These are phyloP conservation scores for Aspergillus sclerotialis DNA, from an alignment of 2,329 filamentous ascomycete genomes.

Conservation along the genomic window DNA sequence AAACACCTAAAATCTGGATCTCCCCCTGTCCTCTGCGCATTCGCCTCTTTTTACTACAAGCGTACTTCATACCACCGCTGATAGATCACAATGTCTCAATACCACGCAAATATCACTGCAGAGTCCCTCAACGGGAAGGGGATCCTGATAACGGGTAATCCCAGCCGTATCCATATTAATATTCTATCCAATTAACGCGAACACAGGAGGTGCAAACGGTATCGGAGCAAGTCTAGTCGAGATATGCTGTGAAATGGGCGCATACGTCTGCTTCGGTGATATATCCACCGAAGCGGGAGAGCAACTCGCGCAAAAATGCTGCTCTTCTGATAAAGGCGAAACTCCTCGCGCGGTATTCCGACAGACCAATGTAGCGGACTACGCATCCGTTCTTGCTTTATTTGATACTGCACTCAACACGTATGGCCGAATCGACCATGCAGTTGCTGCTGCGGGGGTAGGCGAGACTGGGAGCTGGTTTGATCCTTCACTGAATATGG, in stretches of 20 bases:
- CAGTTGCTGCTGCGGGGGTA: conserved; percentile 43
- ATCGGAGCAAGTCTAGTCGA: conserved; percentile 39
- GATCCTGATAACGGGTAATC: conserved; percentile 12
- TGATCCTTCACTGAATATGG: conserved; percentile 37
- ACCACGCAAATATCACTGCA: conserved; percentile 5
- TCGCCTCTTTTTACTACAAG: no score
- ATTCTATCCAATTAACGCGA: neutral
- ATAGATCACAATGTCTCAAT: conserved; percentile 8
- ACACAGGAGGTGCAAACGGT: conserved; percentile 36
- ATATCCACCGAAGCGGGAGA: conserved; percentile 27
- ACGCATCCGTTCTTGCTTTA: conserved; percentile 40
- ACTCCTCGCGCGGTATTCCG: conserved; percentile 30
- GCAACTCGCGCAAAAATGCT: conserved; percentile 16
- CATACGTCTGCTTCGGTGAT: conserved; percentile 41
- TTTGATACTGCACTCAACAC: conserved; percentile 40
- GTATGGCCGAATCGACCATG: conserved; percentile 44
- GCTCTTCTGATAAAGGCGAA: conserved; percentile 11
- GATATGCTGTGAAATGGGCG: conserved; percentile 31
- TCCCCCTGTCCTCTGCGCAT: no score
- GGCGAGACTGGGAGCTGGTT: conserved; percentile 41
- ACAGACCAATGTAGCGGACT: conserved; percentile 39
- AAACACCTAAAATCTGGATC: no score
- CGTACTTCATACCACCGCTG: no score
- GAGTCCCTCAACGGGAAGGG: conserved; percentile 14
- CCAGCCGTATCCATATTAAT: neutral